A percentile compares a stretch with the other conserved stretches of the same genome.
Evolutionary conservation across 2,329 filamentous ascomycete genomes (phyloP).

Genomic region (Fusarium bactridioides): DNA sequence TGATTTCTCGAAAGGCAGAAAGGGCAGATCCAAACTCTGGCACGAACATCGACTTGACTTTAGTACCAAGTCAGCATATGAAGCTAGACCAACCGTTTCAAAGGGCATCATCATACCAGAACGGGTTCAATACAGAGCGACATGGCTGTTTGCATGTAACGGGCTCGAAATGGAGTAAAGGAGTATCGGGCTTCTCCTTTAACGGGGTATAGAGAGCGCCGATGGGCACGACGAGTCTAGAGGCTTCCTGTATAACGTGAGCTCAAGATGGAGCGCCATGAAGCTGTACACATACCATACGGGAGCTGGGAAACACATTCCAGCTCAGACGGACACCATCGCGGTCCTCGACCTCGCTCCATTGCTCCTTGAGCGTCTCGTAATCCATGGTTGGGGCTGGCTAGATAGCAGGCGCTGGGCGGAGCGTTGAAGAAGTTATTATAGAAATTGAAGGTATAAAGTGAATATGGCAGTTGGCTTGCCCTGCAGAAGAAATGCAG

Average conservation of each 20-base stretch:
- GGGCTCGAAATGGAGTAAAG: conserved; percentile 92
- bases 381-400: conserved; percentile 74
- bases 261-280: neutral
- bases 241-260: conserved; percentile 75
- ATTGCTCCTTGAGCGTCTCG: conserved; percentile 92
- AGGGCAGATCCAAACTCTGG: conserved; percentile 86
- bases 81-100: too few species aligned
- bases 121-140: conserved; percentile 94
- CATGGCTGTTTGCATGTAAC: conserved; percentile 97
- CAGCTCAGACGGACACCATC: conserved; percentile 96
- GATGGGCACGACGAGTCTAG: conserved; percentile 92
- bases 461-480: neutral
- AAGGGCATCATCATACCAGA: conserved; percentile 71
- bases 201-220: conserved; percentile 94
- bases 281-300: conserved; percentile 74
- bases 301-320: conserved; percentile 98
- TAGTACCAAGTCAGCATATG: conserved; percentile 34
- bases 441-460: neutral
- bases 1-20: conserved; percentile 87
- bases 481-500: neutral
- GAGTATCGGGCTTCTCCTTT: conserved; percentile 92
- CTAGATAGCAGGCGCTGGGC: neutral
- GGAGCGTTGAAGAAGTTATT: neutral
- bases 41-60: conserved; percentile 84
- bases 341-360: conserved; percentile 94